Conservation (phyloP, 2,329 filamentous ascomycete species). For the Rutstroemia sp. region DNA sequence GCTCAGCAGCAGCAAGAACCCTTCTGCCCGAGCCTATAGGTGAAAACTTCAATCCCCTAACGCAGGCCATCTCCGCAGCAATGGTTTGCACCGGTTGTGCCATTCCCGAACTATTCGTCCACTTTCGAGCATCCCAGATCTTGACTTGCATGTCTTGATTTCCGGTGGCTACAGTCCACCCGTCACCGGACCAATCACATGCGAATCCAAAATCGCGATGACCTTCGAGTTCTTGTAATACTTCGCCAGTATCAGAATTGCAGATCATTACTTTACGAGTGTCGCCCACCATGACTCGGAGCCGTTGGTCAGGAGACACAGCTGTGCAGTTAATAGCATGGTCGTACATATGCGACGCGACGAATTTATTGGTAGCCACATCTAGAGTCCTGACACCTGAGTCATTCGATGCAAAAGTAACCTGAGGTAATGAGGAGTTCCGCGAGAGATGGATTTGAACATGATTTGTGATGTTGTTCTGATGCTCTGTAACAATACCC, state of each 20-base stretch:
- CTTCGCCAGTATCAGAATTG: slow-evolving; percentile 57
- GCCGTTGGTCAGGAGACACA: slow-evolving; percentile 61
- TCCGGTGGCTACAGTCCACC: slow-evolving; percentile 67
- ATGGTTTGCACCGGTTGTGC: slow-evolving; percentile 46
- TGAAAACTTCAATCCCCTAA: slow-evolving; percentile 64
- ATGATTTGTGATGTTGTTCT: slow-evolving; percentile 58
- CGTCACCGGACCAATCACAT: slow-evolving; percentile 73
- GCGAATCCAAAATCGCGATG: slow-evolving; percentile 69
- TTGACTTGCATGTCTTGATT: slow-evolving; percentile 68
- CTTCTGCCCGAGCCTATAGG: slow-evolving; percentile 60
- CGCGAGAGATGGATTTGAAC: slow-evolving; percentile 49
- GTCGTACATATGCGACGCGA: slow-evolving; percentile 46
- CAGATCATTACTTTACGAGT: slow-evolving; percentile 56
- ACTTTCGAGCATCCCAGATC: slow-evolving; percentile 70
- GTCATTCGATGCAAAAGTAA: slow-evolving; percentile 58
- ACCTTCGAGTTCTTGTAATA: slow-evolving; percentile 49
- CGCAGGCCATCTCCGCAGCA: slow-evolving; percentile 59
- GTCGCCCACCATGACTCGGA: slow-evolving; percentile 70
- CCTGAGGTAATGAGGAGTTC: slow-evolving; percentile 43
- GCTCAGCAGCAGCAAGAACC: slow-evolving; percentile 65
- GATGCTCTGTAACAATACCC: slow-evolving; percentile 39
- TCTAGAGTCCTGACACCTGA: slow-evolving; percentile 51
- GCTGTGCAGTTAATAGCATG: slow-evolving; percentile 67
- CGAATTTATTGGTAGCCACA: slow-evolving; percentile 49
- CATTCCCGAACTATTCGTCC: slow-evolving; percentile 46